Conservation (phyloP, 2,329 filamentous ascomycete genomes). For the Trichoderma sp. region DNA sequence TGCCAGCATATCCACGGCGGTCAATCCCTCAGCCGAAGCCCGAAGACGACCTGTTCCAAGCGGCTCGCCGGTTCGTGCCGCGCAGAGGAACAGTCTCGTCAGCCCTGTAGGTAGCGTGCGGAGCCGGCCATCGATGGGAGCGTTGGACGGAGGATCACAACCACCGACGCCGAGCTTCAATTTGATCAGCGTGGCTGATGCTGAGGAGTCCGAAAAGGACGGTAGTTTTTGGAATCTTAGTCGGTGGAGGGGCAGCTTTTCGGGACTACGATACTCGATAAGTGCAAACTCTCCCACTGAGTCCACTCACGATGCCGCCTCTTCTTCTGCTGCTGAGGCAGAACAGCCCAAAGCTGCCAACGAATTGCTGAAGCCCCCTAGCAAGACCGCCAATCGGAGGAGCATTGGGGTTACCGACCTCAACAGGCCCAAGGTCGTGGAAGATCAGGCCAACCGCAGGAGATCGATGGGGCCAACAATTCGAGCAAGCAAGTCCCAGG, state of each 20-base stretch:
- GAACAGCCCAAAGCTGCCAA: slow-evolving; percentile 42
- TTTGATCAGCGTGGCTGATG: slow-evolving; percentile 42
- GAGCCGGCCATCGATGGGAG: slow-evolving; percentile 32
- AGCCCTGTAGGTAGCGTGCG: slow-evolving; percentile 45
- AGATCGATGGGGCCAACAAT: slow-evolving; percentile 35
- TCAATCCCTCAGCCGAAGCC: slow-evolving; percentile 49
- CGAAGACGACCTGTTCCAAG: slow-evolving; percentile 46
- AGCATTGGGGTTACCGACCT: slow-evolving; percentile 36
- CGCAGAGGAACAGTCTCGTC: slow-evolving; percentile 30
- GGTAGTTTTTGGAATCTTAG: slow-evolving; percentile 59
- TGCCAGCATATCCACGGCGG: slow-evolving; percentile 39
- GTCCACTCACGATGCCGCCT: slow-evolving; percentile 22
- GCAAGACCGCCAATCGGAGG: slow-evolving; percentile 35
- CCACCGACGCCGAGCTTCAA: slow-evolving; percentile 60
- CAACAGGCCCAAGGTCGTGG: slow-evolving; percentile 32
- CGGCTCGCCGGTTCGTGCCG: slow-evolving; percentile 31
- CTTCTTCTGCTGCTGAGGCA: slow-evolving; percentile 7
- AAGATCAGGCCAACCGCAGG: slow-evolving; percentile 33
- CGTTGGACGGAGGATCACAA: slow-evolving; percentile 35
- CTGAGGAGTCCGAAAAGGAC: slow-evolving; percentile 45
- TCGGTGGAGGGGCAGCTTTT: slow-evolving; percentile 51
- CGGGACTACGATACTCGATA: slow-evolving; percentile 38
- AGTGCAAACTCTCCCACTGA: slow-evolving; percentile 32
- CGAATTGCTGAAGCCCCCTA: slow-evolving; percentile 39
- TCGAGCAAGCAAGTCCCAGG: background rate